These are phyloP conservation scores for Hericium coralloides DNA, from an alignment of 768 basidiomycete genomes.

Conservation along the genomic window DNA sequence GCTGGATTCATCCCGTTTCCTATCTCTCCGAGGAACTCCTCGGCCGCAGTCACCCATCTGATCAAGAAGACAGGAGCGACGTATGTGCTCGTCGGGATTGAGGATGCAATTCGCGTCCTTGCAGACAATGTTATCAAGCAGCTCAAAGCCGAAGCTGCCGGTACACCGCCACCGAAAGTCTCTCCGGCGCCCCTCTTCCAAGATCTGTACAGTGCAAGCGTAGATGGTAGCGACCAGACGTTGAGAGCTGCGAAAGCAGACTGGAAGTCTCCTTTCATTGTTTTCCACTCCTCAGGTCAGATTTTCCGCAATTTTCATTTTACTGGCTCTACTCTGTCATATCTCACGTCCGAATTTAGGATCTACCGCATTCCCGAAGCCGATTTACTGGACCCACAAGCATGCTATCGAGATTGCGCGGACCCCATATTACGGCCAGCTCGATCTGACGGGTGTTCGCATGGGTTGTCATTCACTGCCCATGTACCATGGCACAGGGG, in stretches of 20 bases:
- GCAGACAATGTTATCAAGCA: neutral
- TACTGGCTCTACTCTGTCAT: neutral
- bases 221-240: neutral
- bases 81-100: neutral
- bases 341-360: neutral
- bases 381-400: neutral
- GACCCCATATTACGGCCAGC: neutral
- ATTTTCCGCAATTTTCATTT: neutral
- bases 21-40: slow-evolving; percentile 1
- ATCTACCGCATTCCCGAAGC: neutral
- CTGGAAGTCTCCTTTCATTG: neutral
- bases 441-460: neutral
- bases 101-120: neutral
- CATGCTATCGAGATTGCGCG: neutral
- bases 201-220: neutral
- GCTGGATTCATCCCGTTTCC: neutral
- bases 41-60: slow-evolving; percentile 3
- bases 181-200: neutral
- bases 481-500: neutral
- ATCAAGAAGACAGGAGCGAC: neutral
- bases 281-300: neutral
- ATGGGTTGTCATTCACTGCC: neutral
- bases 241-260: neutral
- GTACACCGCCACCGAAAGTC: neutral
- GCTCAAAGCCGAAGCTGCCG: neutral